A percentile compares a stretch with the other conserved stretches of the same genome.
Evolutionary conservation across 2,329 filamentous ascomycete genomes (phyloP).

Genomic region (Xylaria hypoxylon): DNA sequence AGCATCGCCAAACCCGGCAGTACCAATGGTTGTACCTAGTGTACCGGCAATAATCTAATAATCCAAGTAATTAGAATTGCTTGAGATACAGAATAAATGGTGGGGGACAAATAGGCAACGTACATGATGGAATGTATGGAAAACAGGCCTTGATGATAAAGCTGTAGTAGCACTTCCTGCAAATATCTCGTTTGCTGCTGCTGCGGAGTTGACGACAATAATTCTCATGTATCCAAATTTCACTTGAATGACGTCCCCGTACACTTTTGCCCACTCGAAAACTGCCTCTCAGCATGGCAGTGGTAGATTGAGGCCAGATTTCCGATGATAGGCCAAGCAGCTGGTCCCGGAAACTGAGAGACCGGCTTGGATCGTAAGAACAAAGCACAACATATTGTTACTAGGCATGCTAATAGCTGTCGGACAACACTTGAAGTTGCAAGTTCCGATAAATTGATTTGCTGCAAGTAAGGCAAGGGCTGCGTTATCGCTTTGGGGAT

Average conservation of each 20-base stretch:
- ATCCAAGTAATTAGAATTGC: too few species aligned
- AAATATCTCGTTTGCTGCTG: too few species aligned
- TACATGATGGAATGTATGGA: too few species aligned
- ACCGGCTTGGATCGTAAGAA: conserved; percentile 2
- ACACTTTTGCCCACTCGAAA: conserved; percentile 6
- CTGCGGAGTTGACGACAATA: neutral
- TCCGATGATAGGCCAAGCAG: too few species aligned
- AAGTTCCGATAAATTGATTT: conserved; percentile 2
- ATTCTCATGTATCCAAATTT: neutral
- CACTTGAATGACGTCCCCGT: conserved; percentile 5
- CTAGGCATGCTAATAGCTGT: conserved; percentile 2
- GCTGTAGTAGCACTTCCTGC: too few species aligned
- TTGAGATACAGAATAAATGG: too few species aligned
- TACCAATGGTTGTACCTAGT: too few species aligned
- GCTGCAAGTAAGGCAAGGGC: conserved; percentile 1
- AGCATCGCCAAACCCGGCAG: neutral
- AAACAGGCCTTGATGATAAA: too few species aligned
- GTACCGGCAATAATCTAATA: too few species aligned
- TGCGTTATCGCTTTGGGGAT: neutral
- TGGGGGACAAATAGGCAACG: too few species aligned
- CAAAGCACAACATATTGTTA: conserved; percentile 5
- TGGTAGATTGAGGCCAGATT: conserved; percentile 5
- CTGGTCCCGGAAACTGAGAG: too few species aligned
- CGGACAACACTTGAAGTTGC: neutral
- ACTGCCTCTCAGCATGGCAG: conserved; percentile 1